phyloP scores from a whole-genome alignment of 768 basidiomycete genomes.

The Pleurotus tuber-regium region DNA sequence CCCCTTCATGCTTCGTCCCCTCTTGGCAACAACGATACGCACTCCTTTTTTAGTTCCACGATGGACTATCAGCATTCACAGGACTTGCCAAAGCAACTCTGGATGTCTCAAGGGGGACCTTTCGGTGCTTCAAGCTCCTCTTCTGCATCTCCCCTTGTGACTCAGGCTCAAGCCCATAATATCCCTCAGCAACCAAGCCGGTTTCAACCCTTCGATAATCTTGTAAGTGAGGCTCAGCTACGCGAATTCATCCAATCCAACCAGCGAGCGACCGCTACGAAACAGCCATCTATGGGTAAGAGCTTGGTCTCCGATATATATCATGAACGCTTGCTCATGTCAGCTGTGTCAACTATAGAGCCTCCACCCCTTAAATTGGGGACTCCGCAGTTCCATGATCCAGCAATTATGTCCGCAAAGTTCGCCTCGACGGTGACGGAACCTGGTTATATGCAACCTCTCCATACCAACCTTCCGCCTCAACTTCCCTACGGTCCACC shows the following conservation, averaged over 20 bases:
- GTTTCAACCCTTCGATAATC: slow-evolving; percentile 54
- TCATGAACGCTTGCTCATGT: not conserved
- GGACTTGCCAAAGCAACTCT: slow-evolving; percentile 23
- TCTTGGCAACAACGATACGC: slow-evolving; percentile 42
- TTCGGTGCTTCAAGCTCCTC: slow-evolving; percentile 22
- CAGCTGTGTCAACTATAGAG: not conserved
- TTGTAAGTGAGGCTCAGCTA: slow-evolving; percentile 73
- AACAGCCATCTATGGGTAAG: not conserved
- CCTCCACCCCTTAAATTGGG: not conserved
- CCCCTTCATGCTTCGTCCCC: slow-evolving; percentile 58
- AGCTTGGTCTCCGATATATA: not conserved
- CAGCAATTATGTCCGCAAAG: slow-evolving; percentile 78
- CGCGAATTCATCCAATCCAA: slow-evolving; percentile 74
- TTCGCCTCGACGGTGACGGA: slow-evolving; percentile 36
- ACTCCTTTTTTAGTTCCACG: slow-evolving; percentile 40
- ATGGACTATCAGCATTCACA: slow-evolving; percentile 33
- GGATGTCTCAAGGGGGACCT: slow-evolving; percentile 14
- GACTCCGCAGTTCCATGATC: slow-evolving; percentile 57
- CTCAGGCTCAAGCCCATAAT: slow-evolving; percentile 37
- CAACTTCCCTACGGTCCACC: slow-evolving; percentile 55
- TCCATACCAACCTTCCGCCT: slow-evolving; percentile 29
- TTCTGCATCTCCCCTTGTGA: slow-evolving; percentile 44
- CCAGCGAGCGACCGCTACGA: slow-evolving; percentile 42
- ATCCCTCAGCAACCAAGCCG: slow-evolving; percentile 36
- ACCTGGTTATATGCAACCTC: slow-evolving; percentile 15